Evolutionary conservation across 2,329 filamentous ascomycete genomes (phyloP).

Genomic region (Cercospora beticola): DNA sequence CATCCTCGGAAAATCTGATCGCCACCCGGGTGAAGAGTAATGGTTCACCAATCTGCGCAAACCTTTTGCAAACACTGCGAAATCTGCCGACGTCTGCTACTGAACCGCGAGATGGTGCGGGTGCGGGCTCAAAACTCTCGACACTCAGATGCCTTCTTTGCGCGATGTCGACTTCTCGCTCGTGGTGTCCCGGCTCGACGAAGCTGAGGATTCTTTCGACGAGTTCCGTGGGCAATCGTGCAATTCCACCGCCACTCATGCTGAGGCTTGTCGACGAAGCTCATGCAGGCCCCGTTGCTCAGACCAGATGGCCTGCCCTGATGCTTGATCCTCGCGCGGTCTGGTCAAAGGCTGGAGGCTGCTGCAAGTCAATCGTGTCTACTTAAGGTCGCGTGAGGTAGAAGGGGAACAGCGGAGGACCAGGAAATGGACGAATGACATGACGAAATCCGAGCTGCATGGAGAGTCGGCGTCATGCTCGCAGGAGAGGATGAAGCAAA

Average conservation of each 20-base stretch:
- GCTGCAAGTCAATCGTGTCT: neutral
- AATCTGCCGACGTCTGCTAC: conserved; percentile 49
- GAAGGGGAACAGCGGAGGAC: neutral
- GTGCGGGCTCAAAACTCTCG: conserved; percentile 51
- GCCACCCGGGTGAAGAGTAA: conserved; percentile 54
- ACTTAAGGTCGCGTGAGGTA: neutral
- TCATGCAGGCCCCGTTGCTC: neutral
- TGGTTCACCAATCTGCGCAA: conserved; percentile 52
- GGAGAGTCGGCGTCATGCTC: conserved; percentile 16
- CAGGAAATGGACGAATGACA: conserved; percentile 6
- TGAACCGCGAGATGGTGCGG: conserved; percentile 44
- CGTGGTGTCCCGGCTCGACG: conserved; percentile 51
- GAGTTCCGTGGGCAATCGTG: conserved; percentile 44
- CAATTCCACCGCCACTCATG: conserved; percentile 9
- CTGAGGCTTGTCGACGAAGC: neutral
- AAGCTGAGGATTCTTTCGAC: conserved; percentile 53
- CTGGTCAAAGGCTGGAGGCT: neutral
- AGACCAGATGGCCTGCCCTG: neutral
- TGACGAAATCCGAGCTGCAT: conserved; percentile 9
- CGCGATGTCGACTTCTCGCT: conserved; percentile 52
- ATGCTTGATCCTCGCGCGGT: neutral
- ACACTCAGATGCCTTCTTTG: conserved; percentile 53
- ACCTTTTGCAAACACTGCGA: conserved; percentile 51
- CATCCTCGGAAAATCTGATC: conserved; percentile 52
- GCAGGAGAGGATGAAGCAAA: conserved; percentile 13